Conservation (phyloP, 2,329 filamentous ascomycete genomes). For the Ascochyta lentis region DNA sequence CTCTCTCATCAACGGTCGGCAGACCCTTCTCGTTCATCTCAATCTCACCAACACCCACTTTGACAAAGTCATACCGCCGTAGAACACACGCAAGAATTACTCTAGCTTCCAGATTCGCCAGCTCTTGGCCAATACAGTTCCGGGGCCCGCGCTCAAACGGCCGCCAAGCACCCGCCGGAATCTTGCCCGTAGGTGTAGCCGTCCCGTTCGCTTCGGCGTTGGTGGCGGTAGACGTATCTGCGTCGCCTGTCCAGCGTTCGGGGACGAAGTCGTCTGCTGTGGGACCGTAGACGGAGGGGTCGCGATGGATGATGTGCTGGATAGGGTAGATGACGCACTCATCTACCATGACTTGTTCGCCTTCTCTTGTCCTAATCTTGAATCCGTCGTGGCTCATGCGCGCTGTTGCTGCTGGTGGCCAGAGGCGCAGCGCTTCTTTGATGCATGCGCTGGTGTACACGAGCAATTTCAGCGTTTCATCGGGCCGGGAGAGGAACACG, state of each 20-base stretch:
- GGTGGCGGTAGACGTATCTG: constrained; percentile 27
- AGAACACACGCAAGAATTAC: constrained; percentile 56
- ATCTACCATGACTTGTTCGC: constrained; percentile 53
- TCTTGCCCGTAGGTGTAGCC: constrained; percentile 20
- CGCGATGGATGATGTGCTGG: constrained; percentile 50
- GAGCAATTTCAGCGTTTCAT: constrained; percentile 57
- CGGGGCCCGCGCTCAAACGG: constrained; percentile 63
- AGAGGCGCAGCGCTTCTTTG: constrained; percentile 62
- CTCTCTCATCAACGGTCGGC: constrained; percentile 37
- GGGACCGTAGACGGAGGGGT: constrained; percentile 42
- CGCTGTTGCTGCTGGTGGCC: constrained; percentile 57
- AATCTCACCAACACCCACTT: constrained; percentile 43
- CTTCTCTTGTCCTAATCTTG: constrained; percentile 51
- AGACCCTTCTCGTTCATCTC: constrained; percentile 31
- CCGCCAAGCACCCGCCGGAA: constrained; percentile 57
- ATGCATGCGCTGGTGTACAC: constrained; percentile 62
- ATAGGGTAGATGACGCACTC: constrained; percentile 55
- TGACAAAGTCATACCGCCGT: constrained; percentile 44
- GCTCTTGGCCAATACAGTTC: constrained; percentile 65
- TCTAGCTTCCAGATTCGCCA: constrained; percentile 61
- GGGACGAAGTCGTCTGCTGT: constrained; percentile 43
- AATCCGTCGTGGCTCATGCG: constrained; percentile 51
- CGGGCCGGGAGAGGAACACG: constrained; percentile 52
- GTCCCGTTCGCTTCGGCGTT: constrained; percentile 21
- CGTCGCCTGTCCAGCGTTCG: constrained; percentile 49